Conservation (phyloP, 306 rosid species). For the Sophora flavescens region DNA sequence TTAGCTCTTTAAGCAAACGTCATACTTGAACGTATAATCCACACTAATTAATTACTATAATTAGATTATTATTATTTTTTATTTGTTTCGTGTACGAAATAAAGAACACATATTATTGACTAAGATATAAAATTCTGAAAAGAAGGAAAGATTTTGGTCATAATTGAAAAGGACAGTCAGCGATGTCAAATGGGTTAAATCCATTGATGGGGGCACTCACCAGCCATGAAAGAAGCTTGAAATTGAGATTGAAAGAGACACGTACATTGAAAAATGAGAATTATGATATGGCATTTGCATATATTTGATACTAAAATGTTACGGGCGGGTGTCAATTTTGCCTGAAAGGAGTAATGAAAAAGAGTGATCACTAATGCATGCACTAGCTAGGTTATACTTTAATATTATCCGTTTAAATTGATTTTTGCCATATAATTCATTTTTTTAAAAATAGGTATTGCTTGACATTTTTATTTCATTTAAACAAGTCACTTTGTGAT, state of each 20-base stretch:
- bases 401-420: neutral
- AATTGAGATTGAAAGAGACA: conserved; percentile 47
- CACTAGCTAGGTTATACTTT: neutral
- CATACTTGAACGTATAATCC: conserved; percentile 30
- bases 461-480: neutral
- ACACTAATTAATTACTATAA: neutral
- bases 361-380: neutral
- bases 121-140: conserved; percentile 2
- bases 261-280: conserved; percentile 1
- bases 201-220: conserved; percentile 45
- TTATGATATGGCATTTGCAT: conserved; percentile 5
- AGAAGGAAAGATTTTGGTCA: conserved; percentile 9
- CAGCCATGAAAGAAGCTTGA: conserved; percentile 52
- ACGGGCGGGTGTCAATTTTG: conserved; percentile 22
- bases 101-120: neutral
- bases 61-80: neutral
- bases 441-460: too few species aligned
- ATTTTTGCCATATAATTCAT: neutral
- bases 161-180: conserved; percentile 46
- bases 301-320: conserved; percentile 9
- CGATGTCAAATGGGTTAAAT: conserved; percentile 42
- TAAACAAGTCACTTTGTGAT: neutral
- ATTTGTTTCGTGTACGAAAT: conserved; percentile 35
- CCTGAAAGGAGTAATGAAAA: neutral
- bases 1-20: conserved; percentile 26